phyloP scores from a whole-genome alignment of 768 basidiomycete species.

The Neoboletus brunneissimus region DNA sequence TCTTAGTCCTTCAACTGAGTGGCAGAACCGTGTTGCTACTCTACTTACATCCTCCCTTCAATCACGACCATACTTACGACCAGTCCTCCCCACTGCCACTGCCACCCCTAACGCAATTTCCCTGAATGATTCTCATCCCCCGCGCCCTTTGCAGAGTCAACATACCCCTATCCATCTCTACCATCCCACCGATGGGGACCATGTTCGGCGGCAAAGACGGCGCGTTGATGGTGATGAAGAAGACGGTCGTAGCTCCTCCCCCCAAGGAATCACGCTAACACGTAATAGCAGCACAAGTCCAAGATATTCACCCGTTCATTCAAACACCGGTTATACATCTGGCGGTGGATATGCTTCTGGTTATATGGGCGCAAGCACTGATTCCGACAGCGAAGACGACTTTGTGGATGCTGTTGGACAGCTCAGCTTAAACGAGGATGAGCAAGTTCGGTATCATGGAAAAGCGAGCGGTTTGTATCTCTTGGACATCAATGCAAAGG shows the following conservation, averaged over 20 bases:
- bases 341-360: constrained; percentile 23
- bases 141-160: constrained; percentile 5
- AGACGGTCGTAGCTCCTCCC: constrained; percentile 4
- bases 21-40: constrained; percentile 66
- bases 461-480: constrained; percentile 81
- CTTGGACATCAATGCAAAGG: constrained; percentile 56
- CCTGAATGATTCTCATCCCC: constrained; percentile 13
- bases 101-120: constrained; percentile 5
- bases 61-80: constrained; percentile 2
- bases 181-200: constrained; percentile 24
- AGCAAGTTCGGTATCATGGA: constrained; percentile 83
- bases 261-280: background rate
- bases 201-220: constrained; percentile 47
- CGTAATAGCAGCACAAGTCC: constrained; percentile 21
- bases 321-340: constrained; percentile 11
- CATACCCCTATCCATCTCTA: constrained; percentile 12
- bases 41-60: constrained; percentile 23
- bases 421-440: constrained; percentile 83
- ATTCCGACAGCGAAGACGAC: constrained; percentile 41
- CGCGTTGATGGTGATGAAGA: constrained; percentile 36
- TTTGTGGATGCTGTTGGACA: constrained; percentile 77
- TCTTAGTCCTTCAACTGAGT: constrained; percentile 72
- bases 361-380: constrained; percentile 32
- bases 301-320: constrained; percentile 14
- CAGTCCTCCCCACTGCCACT: background rate